Evolutionary conservation across 805 yeast species (phyloP).

Genomic region (Cyberlindnera suaveolens): DNA sequence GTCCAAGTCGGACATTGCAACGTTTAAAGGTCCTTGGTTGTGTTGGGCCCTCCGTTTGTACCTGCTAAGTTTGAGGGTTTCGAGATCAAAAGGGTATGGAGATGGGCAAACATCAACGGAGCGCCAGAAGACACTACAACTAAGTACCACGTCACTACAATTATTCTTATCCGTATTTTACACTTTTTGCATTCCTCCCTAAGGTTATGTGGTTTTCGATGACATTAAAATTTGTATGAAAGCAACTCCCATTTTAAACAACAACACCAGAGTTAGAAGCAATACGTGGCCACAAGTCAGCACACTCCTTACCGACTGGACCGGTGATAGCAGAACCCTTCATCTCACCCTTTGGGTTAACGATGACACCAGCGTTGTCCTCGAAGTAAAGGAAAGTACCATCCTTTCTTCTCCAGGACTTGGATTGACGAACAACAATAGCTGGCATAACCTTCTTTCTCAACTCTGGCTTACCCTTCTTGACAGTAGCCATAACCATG

Average conservation of each 20-base stretch:
- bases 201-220: constrained; percentile 19
- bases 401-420: constrained; percentile 99
- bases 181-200: constrained; percentile 18
- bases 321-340: constrained; percentile 99
- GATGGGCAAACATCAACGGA: too few relatives aligned
- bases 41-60: background rate
- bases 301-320: constrained; percentile 99
- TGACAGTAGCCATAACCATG: constrained; percentile 99
- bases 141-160: background rate
- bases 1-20: constrained; percentile 6
- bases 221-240: constrained; percentile 23
- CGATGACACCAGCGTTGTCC: constrained; percentile 99
- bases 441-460: constrained; percentile 99
- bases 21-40: background rate
- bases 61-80: background rate
- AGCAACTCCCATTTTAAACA: constrained; percentile 48
- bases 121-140: background rate
- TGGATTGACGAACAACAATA: constrained; percentile 97
- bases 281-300: constrained; percentile 99
- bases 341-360: constrained; percentile 99
- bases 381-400: constrained; percentile 99
- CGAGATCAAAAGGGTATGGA: too few relatives aligned
- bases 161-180: constrained; percentile 15
- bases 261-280: constrained; percentile 99
- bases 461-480: constrained; percentile 99